Percentiles rank a stretch among this genome's conserved stretches.
phyloP scores from a whole-genome alignment of 495 filamentous ascomycete species.

The Aspergillus conjunctus region DNA sequence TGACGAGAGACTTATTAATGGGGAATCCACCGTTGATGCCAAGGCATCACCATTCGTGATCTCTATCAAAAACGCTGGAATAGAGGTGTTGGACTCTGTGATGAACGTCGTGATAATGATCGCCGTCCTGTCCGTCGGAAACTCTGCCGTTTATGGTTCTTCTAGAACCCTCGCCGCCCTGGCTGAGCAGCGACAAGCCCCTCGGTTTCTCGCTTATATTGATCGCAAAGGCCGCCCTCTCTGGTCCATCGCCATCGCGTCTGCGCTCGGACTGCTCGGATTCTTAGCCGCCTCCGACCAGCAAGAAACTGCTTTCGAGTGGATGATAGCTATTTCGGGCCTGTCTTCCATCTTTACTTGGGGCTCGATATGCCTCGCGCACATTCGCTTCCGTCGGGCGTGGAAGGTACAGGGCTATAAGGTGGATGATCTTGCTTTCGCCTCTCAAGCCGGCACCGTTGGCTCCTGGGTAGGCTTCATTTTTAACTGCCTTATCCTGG shows the following conservation, averaged over 20 bases:
- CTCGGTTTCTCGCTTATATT: constrained; percentile 74
- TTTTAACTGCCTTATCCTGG: constrained; percentile 78
- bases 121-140: constrained; percentile 84
- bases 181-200: constrained; percentile 83
- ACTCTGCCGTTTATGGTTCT: constrained; percentile 83
- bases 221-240: constrained; percentile 83
- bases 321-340: constrained; percentile 89
- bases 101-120: constrained; percentile 93
- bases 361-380: constrained; percentile 83
- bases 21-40: constrained; percentile 59
- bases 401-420: constrained; percentile 71
- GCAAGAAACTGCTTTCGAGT: constrained; percentile 69
- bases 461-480: constrained; percentile 84
- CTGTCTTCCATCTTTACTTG: constrained; percentile 92
- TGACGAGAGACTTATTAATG: constrained; percentile 60
- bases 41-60: constrained; percentile 88
- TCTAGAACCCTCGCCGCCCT: constrained; percentile 85
- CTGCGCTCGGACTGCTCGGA: constrained; percentile 70
- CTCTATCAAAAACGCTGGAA: constrained; percentile 78
- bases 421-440: constrained; percentile 77
- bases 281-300: constrained; percentile 72
- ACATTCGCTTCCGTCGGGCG: constrained; percentile 88
- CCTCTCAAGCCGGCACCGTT: constrained; percentile 73
- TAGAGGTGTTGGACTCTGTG: constrained; percentile 72
- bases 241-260: constrained; percentile 68